Conservation (phyloP, 78 protist species). For the Dictyostelium intermedium region DNA sequence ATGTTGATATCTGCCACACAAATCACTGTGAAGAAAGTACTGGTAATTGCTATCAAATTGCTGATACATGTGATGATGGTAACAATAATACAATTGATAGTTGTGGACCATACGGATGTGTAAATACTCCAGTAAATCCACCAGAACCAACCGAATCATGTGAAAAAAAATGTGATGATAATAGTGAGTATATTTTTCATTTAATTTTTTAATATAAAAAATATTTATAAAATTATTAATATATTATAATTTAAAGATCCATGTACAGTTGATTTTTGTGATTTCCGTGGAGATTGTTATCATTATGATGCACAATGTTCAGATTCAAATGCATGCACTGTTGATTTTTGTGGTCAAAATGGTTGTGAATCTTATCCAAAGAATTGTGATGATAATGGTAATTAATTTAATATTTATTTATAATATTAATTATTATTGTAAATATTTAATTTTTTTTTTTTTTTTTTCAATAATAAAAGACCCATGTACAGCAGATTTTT, state of each 20-base stretch:
- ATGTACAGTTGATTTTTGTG: conserved; percentile 7
- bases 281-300: background rate
- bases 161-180: background rate
- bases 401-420: no score
- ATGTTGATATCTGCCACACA: background rate
- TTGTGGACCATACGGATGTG: background rate
- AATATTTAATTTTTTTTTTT: no score
- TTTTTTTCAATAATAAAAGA: background rate
- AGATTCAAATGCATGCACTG: background rate
- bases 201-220: no score
- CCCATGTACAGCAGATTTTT: background rate
- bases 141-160: background rate
- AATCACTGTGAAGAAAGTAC: background rate
- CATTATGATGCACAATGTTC: background rate
- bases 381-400: conserved; percentile 4
- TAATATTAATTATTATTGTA: background rate
- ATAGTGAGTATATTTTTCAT: background rate
- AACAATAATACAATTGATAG: background rate
- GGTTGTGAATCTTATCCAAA: background rate
- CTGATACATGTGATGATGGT: background rate
- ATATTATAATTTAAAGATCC: no score
- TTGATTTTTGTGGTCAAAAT: background rate
- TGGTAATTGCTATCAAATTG: background rate
- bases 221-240: no score
- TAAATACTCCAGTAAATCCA: background rate